Percentiles rank a stretch among this genome's conserved stretches.
These are phyloP conservation scores for Myriangium duriaei DNA, from an alignment of 2,329 filamentous ascomycete species.

Conservation along the genomic window DNA sequence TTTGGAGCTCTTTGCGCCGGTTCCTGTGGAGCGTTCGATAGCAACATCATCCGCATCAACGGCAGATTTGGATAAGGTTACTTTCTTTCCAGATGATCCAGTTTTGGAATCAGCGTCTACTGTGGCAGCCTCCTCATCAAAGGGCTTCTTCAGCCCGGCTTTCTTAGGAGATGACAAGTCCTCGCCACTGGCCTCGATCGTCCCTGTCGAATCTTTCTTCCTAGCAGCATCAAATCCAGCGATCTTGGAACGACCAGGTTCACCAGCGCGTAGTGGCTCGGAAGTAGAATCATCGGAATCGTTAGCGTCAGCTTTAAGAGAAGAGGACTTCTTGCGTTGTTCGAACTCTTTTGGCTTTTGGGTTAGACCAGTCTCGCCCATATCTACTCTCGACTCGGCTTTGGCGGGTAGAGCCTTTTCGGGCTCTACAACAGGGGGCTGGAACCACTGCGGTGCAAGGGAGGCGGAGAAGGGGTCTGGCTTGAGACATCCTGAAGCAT, in stretches of 20 bases:
- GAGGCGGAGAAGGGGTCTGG: constrained; percentile 26
- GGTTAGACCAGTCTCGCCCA: constrained; percentile 8
- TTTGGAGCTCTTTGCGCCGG: constrained; percentile 5
- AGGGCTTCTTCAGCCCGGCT: neutral
- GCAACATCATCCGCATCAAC: neutral
- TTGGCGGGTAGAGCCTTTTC: neutral
- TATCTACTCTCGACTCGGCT: constrained; percentile 4
- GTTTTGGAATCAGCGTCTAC: neutral
- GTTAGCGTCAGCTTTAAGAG: constrained; percentile 2
- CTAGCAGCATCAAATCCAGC: neutral
- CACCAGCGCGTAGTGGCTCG: constrained; percentile 6
- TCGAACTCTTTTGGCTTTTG: constrained; percentile 6
- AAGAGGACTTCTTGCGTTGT: constrained; percentile 3
- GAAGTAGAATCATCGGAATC: constrained; percentile 6
- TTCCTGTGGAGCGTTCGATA: neutral
- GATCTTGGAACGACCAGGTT: constrained; percentile 14
- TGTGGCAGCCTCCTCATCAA: constrained; percentile 3
- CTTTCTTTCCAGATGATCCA: neutral
- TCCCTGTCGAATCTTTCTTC: neutral
- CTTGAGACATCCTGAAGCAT: constrained; percentile 66
- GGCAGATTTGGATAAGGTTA: too few species aligned
- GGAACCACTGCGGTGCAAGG: neutral
- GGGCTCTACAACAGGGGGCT: constrained; percentile 3
- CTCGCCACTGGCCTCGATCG: neutral
- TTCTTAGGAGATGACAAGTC: neutral